Evolutionary conservation across 2,329 filamentous ascomycete species (phyloP).

Genomic region (Alternaria consortialis): DNA sequence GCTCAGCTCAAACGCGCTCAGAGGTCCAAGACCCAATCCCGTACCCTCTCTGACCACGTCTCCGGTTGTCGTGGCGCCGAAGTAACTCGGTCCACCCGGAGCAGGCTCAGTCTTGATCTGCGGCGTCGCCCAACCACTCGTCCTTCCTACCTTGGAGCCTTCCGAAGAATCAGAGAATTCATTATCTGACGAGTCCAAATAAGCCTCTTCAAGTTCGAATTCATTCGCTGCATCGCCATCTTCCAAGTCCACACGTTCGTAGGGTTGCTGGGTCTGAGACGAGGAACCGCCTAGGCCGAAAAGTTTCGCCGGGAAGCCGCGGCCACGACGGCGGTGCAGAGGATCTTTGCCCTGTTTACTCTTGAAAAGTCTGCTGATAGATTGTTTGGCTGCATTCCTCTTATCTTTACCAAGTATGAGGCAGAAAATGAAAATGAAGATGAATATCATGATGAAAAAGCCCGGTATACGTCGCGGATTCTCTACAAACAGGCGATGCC

Average conservation of each 20-base stretch:
- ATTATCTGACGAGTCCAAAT: slow-evolving; percentile 65
- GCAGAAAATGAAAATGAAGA: slow-evolving; percentile 74
- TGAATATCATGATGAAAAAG: slow-evolving; percentile 78
- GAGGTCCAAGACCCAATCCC: slow-evolving; percentile 42
- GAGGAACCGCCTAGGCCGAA: slow-evolving; percentile 60
- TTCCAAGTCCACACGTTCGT: slow-evolving; percentile 79
- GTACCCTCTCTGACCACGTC: slow-evolving; percentile 43
- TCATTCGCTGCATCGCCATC: slow-evolving; percentile 74
- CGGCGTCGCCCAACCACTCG: slow-evolving; percentile 74
- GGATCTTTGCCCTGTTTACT: slow-evolving; percentile 53
- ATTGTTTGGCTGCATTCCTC: slow-evolving; percentile 66
- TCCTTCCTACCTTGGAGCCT: slow-evolving; percentile 64
- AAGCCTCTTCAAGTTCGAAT: slow-evolving; percentile 71
- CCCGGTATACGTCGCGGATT: slow-evolving; percentile 75
- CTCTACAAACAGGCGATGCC: slow-evolving; percentile 69
- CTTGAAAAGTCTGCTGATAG: slow-evolving; percentile 59
- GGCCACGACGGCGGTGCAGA: slow-evolving; percentile 51
- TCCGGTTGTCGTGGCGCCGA: slow-evolving; percentile 25
- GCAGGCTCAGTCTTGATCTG: slow-evolving; percentile 58
- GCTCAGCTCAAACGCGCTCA: slow-evolving; percentile 63
- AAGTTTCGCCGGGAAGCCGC: slow-evolving; percentile 62
- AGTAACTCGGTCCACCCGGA: slow-evolving; percentile 25
- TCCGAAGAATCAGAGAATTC: slow-evolving; percentile 69
- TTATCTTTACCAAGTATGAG: slow-evolving; percentile 83
- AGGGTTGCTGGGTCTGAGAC: slow-evolving; percentile 58